Base-by-base conservation (phyloP, 768 basidiomycete genomes). In the Amanita pseudoporphyria region DNA sequence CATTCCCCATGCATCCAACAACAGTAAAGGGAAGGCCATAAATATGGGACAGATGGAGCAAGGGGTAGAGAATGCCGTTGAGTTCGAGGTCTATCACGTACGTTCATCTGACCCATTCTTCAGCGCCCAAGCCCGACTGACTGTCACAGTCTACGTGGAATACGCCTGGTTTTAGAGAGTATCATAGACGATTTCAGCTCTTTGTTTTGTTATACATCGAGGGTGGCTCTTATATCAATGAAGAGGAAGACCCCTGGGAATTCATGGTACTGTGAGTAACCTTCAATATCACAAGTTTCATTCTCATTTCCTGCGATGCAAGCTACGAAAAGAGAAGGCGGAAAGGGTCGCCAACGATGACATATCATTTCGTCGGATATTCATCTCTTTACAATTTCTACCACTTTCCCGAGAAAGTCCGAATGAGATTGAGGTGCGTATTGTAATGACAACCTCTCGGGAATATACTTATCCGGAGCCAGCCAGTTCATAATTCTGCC, bases 151-250 rank as follows among this genome's bases (percentile, higher is more conserved):
- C 81, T 16, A 94, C 82, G 18, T 93, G 88, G 79, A 64, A 79
- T 51, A 88, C 90, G 0, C 78, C 86, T 6, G 94, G 89, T 10
- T 98, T 97, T 68, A 75, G 73, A 60, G 91, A 95, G 64, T 92
- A 90, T 53, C 95, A 97, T 60, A 76, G 85, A 14, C 72, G 79
- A 47, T 95, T 96, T 87, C 96, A 98, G 65, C 62, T 97, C 44
- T 97, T 96, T 63, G 90, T 97, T 55, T 63, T 95, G 49, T 71
- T 99, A 5, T 97, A 90, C 67, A 92, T 99, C 58, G 96, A 99
- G 62, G 96, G 79, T 9, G 96, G 94, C 2, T 91, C 88, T 10
- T 98, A 92, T 64, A 89, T 99, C 56, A 79, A 84, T 58, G 95
- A 97, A 56, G 88, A 89, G 5, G 95, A 98, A 61, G 86, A 92